A percentile compares a stretch with the other conserved stretches of the same genome.
Conservation (phyloP, 192 early-diverging fungal species). For the Dissophora globulifera region DNA sequence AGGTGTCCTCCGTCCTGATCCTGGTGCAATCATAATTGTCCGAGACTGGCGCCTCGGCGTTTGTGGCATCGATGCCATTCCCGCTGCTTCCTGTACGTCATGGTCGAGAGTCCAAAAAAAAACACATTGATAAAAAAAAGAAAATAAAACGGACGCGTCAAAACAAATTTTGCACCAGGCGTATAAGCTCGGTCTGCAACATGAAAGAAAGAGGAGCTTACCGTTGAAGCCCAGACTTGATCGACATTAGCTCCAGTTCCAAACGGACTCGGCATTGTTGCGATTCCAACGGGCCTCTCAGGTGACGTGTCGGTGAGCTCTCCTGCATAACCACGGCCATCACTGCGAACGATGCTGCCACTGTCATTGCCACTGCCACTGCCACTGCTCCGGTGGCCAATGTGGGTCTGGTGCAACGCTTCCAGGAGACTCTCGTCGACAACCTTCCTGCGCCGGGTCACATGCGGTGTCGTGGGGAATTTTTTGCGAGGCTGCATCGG, state of each 20-base stretch:
- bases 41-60: slow-evolving; percentile 36
- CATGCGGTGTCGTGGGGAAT: slow-evolving; percentile 31
- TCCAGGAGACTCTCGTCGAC: slow-evolving; percentile 36
- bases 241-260: background rate
- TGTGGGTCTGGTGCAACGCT: slow-evolving; percentile 28
- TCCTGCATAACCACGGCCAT: too few species aligned
- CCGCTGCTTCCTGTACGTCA: slow-evolving; percentile 9
- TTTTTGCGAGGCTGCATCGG: slow-evolving; percentile 32
- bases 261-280: background rate
- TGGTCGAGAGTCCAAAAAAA: too few species aligned
- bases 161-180: too few species aligned
- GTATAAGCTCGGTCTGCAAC: background rate
- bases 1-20: slow-evolving; percentile 35
- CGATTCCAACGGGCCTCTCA: background rate
- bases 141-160: too few species aligned
- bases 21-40: slow-evolving; percentile 14
- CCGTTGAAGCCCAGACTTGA: background rate
- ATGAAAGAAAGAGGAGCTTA: background rate
- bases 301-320: too few species aligned
- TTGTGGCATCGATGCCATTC: slow-evolving; percentile 2
- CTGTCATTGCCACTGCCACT: background rate
- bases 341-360: background rate
- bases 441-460: slow-evolving; percentile 19
- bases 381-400: background rate
- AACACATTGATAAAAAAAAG: too few species aligned